Evolutionary conservation across 345 rosid genomes (phyloP), one percentile per base, ranked within the genome.

Genomic region (Jatropha curcas): DNA sequence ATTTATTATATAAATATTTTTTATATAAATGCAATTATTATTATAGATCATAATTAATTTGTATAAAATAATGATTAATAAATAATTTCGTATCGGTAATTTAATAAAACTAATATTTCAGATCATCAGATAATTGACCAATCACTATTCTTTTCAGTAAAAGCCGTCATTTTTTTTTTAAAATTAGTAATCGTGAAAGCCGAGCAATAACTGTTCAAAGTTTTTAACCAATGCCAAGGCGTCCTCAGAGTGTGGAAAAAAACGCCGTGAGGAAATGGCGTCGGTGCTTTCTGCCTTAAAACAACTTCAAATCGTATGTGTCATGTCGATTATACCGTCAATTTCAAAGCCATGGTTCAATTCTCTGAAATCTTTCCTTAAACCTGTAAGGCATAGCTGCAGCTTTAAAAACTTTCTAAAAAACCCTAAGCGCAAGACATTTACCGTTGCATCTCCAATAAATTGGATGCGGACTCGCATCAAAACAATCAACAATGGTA

Each of bases 401-500:
- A 51, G 9, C 45, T n/a, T 22, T 53, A 20, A 17, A 71, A 43
- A n/a, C n/a, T 79, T 72, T 68, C 77, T 41, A 7, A 69, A 79
- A 75, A 69, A 5, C 66, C 45, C 73, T 27, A 68, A 60, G 30
- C 16, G 13, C 11, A 8, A 77, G 66, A 45, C 81, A 64, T 70
- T n/a, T n/a, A n/a, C n/a, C 84, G 75, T 64, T 17, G 74, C 35
- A 67, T 80, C 52, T 63, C 74, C 19, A 65, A 48, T 48, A 78
- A 77, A 46, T 79, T 72, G 31, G 71, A 48, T 20, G 31, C 73
- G 10, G 80, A 70, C 76, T 64, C 84, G 17, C 85, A 75, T 48
- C 77, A 76, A 43, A 77, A 71, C 77, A 50, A 81, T 52, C 73
- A 83, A 55, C 74, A 84, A 81, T n/a, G 90, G 91, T 80, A 58